These are phyloP conservation scores for Amanita phalloides DNA, from an alignment of 768 basidiomycete genomes.

Conservation along the genomic window DNA sequence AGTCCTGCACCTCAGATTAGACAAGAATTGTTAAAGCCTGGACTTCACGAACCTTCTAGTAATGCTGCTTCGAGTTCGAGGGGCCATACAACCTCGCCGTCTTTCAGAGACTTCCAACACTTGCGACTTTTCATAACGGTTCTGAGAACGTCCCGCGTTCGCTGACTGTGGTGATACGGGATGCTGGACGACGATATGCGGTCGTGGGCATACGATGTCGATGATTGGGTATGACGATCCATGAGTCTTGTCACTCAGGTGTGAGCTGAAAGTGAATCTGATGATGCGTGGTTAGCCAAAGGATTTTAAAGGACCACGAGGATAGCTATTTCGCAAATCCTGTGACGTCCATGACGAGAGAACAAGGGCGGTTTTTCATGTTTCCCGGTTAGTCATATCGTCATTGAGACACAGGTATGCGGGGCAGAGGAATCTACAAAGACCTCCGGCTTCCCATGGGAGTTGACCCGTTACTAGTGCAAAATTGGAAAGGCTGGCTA, in stretches of 20 bases:
- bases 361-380: not conserved
- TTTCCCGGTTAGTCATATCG: conserved; percentile 4
- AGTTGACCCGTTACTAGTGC: not conserved
- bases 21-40: not conserved
- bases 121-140: conserved; percentile 60
- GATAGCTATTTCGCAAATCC: conserved; percentile 2
- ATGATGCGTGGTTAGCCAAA: not conserved
- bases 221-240: not conserved
- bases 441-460: not conserved
- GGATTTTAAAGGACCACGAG: not conserved
- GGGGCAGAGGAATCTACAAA: not conserved
- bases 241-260: not conserved
- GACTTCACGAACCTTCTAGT: conserved; percentile 45
- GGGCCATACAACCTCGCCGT: conserved; percentile 72
- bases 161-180: conserved; percentile 9
- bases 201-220: not conserved
- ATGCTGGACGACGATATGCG: conserved; percentile 6
- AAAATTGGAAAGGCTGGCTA: not conserved
- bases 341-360: not conserved
- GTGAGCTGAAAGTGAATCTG: not conserved
- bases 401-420: conserved; percentile 3
- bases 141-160: conserved; percentile 42
- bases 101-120: conserved; percentile 66
- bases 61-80: conserved; percentile 69
- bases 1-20: conserved; percentile 33